Evolutionary conservation across 306 rosid genomes (phyloP).

Genomic region (Begonia loranthoides): DNA sequence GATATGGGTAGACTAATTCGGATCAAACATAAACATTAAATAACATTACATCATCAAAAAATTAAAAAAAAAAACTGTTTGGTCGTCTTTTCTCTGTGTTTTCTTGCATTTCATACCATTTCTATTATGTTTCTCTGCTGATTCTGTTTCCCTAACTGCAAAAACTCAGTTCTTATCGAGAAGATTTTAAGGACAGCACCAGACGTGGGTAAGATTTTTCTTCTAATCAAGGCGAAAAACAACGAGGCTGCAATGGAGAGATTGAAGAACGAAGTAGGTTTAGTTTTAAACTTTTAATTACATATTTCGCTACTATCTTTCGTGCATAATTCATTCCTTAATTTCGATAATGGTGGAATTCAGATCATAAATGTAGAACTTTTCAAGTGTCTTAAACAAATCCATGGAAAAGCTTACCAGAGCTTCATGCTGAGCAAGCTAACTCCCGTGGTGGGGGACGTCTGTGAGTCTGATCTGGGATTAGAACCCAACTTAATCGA

Average conservation of each 20-base stretch:
- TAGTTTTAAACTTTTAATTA: too few species aligned
- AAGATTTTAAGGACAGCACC: conserved; percentile 81
- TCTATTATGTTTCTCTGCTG: too few species aligned
- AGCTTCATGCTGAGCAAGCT: conserved; percentile 79
- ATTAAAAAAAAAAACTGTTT: neutral
- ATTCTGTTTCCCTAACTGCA: too few species aligned
- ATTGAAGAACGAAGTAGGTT: conserved; percentile 63
- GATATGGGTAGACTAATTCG: neutral
- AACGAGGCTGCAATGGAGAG: conserved; percentile 76
- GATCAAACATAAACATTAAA: too few species aligned
- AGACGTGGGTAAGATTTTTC: conserved; percentile 75
- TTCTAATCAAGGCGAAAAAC: conserved; percentile 75
- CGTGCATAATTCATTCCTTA: neutral
- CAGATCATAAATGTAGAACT: conserved; percentile 81
- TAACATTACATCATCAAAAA: too few species aligned
- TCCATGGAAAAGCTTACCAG: conserved; percentile 68
- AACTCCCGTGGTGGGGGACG: conserved; percentile 73
- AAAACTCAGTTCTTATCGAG: conserved; percentile 67
- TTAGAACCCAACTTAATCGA: conserved; percentile 31
- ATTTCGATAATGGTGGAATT: conserved; percentile 2
- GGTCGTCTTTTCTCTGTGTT: neutral
- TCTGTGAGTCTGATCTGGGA: conserved; percentile 71
- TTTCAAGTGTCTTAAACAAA: conserved; percentile 64
- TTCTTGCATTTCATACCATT: too few species aligned
- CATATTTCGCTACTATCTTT: too few species aligned